Evolutionary conservation across 371 early-diverging fungal genomes (phyloP), one percentile per base, ranked within the genome.

Genomic region (Apophysomyces trapeziformis): DNA sequence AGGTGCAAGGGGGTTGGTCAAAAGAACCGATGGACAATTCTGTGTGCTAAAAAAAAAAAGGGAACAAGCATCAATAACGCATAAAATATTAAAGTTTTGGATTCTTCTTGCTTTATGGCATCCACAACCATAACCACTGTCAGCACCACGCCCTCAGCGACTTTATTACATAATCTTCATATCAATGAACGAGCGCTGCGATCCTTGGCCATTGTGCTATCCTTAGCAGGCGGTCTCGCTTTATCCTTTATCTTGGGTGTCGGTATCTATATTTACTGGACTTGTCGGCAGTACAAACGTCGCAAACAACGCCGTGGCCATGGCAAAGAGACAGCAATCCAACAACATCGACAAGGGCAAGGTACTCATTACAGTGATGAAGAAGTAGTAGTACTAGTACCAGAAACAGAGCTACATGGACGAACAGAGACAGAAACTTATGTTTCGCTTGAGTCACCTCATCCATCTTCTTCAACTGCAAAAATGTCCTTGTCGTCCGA

Each of bases 231-330:
- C 12, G 72, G 72, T 35, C 68, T 71, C 7, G 72, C 65, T 7
- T 41, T 71, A 7, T 65, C 72, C 3, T 68, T 71, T 38, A 58
- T 58, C 7, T 58, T 71, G 13, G 72, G 72, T 37, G 68, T 71
- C 13, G 72, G 72, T 8, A 71, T 71, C 7, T 71, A 64, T 45
- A 44, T 71, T 6, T 71, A 68, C 41, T 71, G 72, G 72, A 62
- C 67, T 18, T 67, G 54, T 36, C 62, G 68, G n/a, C 60, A 60
- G 8, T 63, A 43, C 54, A 50, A 60, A 13, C 59, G 54, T n/a
- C 57, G 60, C 14, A 60, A 43, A 12, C 32, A 38, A 13, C 47
- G 47, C 7, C 47, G 54, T 9, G 9, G 21, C 9, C 21, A 50
- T 21, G 5, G 21, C n/a, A 50, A 7, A 50, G 54, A 50, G 9